Evolutionary conservation across 306 rosid genomes (phyloP).

Genomic region (Arachis stenosperma): DNA sequence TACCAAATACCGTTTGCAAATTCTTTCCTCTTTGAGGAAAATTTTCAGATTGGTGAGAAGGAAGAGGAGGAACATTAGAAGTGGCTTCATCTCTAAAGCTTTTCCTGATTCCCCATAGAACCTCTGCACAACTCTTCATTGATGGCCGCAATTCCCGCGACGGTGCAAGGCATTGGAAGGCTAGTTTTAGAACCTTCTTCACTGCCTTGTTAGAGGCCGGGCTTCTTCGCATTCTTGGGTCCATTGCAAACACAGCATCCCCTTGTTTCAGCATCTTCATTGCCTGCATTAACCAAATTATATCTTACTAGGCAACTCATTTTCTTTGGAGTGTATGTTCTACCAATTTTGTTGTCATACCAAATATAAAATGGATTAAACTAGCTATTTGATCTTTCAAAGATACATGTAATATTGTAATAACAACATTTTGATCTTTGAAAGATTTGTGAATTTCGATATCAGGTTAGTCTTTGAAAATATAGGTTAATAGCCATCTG

Average conservation of each 20-base stretch:
- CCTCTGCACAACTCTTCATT: constrained; percentile 82
- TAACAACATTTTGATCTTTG: too few relatives aligned
- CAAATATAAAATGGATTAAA: not conserved
- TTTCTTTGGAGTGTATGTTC: constrained; percentile 8
- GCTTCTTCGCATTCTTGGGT: constrained; percentile 71
- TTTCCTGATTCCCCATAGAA: constrained; percentile 79
- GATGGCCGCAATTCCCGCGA: constrained; percentile 68
- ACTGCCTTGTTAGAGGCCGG: constrained; percentile 67
- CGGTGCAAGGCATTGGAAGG: constrained; percentile 71
- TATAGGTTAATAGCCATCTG: too few relatives aligned
- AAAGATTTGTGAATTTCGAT: too few relatives aligned
- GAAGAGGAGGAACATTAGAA: constrained; percentile 41
- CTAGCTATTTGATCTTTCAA: too few relatives aligned
- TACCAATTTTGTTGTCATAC: constrained; percentile 14
- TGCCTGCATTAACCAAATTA: constrained; percentile 62
- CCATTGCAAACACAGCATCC: constrained; percentile 73
- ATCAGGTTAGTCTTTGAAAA: too few relatives aligned
- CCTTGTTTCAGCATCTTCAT: constrained; percentile 74
- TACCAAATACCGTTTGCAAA: constrained; percentile 49
- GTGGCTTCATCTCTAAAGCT: constrained; percentile 52
- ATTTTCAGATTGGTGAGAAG: constrained; percentile 58
- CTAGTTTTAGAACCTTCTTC: constrained; percentile 67
- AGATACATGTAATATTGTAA: too few relatives aligned
- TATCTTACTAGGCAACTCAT: not conserved
- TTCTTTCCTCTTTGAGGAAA: constrained; percentile 56